phyloP scores from a whole-genome alignment of 2,329 filamentous ascomycete genomes.

The Epicoccum sorghinum region DNA sequence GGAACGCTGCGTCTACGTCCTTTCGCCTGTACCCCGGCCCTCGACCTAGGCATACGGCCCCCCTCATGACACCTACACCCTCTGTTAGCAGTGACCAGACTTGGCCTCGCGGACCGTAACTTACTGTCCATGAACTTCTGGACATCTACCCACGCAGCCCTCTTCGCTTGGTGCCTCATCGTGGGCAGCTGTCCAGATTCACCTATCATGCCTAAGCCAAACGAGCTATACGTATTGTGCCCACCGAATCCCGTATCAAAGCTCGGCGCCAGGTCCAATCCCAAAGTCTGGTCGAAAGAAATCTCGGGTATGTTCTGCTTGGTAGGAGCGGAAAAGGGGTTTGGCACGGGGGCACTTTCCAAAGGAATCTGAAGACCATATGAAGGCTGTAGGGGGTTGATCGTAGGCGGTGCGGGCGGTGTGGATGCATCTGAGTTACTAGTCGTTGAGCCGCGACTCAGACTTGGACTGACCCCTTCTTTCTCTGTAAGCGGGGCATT shows the following conservation, averaged over 20 bases:
- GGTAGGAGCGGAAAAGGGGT: slow-evolving; percentile 7
- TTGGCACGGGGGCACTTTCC: slow-evolving; percentile 1
- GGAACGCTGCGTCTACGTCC: slow-evolving; percentile 52
- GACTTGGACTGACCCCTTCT: not conserved
- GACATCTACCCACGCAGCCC: slow-evolving; percentile 52
- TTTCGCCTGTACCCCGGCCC: slow-evolving; percentile 52
- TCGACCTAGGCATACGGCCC: slow-evolving; percentile 52
- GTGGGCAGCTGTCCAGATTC: slow-evolving; percentile 21
- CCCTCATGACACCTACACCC: slow-evolving; percentile 42
- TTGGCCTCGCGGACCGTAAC: slow-evolving; percentile 19
- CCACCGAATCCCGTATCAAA: slow-evolving; percentile 29
- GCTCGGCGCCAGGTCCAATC: slow-evolving; percentile 41
- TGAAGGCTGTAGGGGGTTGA: slow-evolving; percentile 13
- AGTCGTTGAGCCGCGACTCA: slow-evolving; percentile 5
- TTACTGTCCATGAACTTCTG: slow-evolving; percentile 52
- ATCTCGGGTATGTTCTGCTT: slow-evolving; percentile 27
- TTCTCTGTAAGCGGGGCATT: slow-evolving; percentile 12
- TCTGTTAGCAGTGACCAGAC: slow-evolving; percentile 26
- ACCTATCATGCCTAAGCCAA: slow-evolving; percentile 24
- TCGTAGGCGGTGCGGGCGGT: not conserved
- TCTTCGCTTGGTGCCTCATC: slow-evolving; percentile 39
- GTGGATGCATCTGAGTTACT: slow-evolving; percentile 5
- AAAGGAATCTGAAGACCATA: slow-evolving; percentile 36
- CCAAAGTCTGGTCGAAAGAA: slow-evolving; percentile 40
- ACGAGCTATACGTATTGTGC: slow-evolving; percentile 17